Evolutionary conservation across 768 basidiomycete genomes (phyloP).

Genomic region (Phaffia tasmanica): DNA sequence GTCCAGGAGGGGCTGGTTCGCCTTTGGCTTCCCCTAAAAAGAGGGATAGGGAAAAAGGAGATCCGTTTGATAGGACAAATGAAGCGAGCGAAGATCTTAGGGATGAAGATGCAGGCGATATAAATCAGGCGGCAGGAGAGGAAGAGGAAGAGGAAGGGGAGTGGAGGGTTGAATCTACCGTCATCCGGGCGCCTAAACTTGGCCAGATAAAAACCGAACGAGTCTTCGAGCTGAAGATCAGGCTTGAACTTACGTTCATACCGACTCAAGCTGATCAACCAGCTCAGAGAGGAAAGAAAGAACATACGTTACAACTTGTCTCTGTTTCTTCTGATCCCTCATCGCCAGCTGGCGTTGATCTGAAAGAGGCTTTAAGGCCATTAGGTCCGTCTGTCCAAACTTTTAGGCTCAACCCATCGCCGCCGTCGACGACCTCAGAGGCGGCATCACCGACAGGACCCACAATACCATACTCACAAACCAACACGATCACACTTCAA

Average conservation of each 20-base stretch:
- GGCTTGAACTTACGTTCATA: not conserved
- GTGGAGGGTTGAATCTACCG: constrained; percentile 11
- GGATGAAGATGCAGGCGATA: too few species aligned
- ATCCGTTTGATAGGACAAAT: too few species aligned
- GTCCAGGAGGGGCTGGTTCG: too few species aligned
- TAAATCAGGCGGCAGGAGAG: not conserved
- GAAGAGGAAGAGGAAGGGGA: not conserved
- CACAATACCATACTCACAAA: too few species aligned
- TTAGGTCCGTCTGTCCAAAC: constrained; percentile 20
- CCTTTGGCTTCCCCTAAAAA: too few species aligned
- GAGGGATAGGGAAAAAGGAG: too few species aligned
- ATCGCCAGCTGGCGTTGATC: not conserved
- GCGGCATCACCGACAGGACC: constrained; percentile 42
- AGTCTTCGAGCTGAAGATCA: not conserved
- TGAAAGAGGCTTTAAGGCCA: too few species aligned
- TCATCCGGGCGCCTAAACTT: not conserved
- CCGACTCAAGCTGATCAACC: not conserved
- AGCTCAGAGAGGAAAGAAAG: constrained; percentile 24
- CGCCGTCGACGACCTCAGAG: constrained; percentile 40
- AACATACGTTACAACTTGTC: constrained; percentile 37
- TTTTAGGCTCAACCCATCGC: constrained; percentile 35
- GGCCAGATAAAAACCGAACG: not conserved
- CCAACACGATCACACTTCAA: constrained; percentile 35
- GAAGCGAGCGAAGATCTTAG: too few species aligned
- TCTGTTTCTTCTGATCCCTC: constrained; percentile 34